A percentile compares a stretch with the other conserved stretches of the same genome.
Conservation (phyloP, 176 grass and related monocot species). For the Zea luxurians region DNA sequence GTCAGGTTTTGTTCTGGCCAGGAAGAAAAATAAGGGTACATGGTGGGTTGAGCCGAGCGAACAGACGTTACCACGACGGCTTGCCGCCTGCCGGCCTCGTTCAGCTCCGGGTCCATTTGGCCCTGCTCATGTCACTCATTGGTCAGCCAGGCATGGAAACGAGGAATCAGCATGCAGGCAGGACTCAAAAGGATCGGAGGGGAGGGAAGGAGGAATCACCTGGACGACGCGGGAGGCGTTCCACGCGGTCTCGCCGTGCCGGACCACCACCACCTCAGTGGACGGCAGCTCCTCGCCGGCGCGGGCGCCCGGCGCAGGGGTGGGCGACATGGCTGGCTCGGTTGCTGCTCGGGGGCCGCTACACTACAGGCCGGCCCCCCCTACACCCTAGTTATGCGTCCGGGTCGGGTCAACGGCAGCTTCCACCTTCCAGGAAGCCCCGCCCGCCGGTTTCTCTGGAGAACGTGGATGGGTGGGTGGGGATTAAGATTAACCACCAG, state of each 20-base stretch:
- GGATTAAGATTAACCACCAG: too few species aligned
- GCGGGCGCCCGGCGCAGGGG: background rate
- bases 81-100: slow-evolving; percentile 68
- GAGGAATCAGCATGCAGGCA: too few species aligned
- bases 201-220: slow-evolving; percentile 7
- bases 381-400: too few species aligned
- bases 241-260: slow-evolving; percentile 76
- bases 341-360: background rate
- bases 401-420: too few species aligned
- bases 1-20: background rate
- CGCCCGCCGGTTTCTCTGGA: too few species aligned
- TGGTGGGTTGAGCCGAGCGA: too few species aligned
- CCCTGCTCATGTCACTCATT: slow-evolving; percentile 50
- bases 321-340: background rate
- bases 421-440: too few species aligned
- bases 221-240: slow-evolving; percentile 65
- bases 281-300: slow-evolving; percentile 4
- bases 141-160: too few species aligned
- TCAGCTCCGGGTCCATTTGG: slow-evolving; percentile 66
- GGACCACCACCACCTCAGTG: slow-evolving; percentile 66
- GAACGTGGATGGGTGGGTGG: too few species aligned
- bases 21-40: too few species aligned
- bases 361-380: background rate
- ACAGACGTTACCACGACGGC: slow-evolving; percentile 42
- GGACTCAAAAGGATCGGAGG: background rate